Evolutionary conservation across 495 filamentous ascomycete species (phyloP).

Genomic region (Hypomontagnella monticulosa): DNA sequence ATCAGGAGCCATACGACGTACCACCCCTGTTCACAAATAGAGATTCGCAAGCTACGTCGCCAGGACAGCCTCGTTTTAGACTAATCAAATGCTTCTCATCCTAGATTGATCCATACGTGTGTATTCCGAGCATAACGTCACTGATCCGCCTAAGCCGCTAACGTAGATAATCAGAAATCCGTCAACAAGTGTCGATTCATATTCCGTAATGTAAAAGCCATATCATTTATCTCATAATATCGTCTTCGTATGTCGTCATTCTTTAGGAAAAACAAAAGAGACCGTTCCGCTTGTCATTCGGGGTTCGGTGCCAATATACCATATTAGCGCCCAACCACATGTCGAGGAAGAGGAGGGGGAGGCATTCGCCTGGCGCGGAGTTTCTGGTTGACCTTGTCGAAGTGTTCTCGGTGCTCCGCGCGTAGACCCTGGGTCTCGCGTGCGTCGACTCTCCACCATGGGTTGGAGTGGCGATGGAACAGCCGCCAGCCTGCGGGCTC

Average conservation of each 20-base stretch:
- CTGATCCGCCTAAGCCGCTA: too few species aligned
- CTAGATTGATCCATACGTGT: too few species aligned
- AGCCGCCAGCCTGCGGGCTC: slow-evolving; percentile 34
- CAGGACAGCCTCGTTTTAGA: too few species aligned
- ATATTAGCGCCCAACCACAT: background rate
- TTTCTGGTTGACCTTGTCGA: slow-evolving; percentile 13
- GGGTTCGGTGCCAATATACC: background rate
- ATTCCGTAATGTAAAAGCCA: too few species aligned
- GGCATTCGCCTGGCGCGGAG: background rate
- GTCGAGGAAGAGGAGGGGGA: background rate
- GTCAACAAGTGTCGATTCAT: too few species aligned
- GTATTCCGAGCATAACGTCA: too few species aligned
- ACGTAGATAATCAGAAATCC: too few species aligned
- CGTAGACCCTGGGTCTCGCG: slow-evolving; percentile 35
- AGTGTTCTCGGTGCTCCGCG: slow-evolving; percentile 17
- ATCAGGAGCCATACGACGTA: too few species aligned
- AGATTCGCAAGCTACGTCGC: too few species aligned
- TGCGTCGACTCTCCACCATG: slow-evolving; percentile 37
- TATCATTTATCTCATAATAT: background rate
- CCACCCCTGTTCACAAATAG: too few species aligned
- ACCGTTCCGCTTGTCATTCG: background rate
- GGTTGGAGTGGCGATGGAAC: slow-evolving; percentile 29
- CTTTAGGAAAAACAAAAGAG: slow-evolving; percentile 3
- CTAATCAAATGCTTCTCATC: too few species aligned
- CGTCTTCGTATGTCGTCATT: background rate